phyloP scores from a whole-genome alignment of 257 asterid genomes.

The Anisodus acutangulus region DNA sequence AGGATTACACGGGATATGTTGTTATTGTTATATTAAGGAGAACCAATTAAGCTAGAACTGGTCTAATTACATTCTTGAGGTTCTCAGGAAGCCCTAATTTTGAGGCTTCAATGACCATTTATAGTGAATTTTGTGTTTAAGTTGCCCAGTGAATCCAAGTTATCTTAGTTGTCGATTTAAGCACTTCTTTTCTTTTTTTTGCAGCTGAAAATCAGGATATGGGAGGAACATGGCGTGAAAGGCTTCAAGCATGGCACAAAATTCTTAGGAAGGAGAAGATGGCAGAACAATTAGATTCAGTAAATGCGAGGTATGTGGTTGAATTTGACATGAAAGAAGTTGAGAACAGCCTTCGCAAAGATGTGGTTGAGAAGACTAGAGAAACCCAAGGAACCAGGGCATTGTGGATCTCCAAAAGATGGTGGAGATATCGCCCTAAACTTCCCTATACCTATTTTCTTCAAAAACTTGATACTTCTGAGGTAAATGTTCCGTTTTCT shows the following conservation, averaged over 20 bases:
- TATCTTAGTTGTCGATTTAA: constrained; percentile 24
- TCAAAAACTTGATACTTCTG: constrained; percentile 92
- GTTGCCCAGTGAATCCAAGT: constrained; percentile 8
- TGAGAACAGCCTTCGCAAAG: constrained; percentile 90
- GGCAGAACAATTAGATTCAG: constrained; percentile 67
- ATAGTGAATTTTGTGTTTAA: background rate
- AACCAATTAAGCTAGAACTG: constrained; percentile 2
- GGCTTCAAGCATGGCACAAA: constrained; percentile 78
- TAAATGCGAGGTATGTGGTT: constrained; percentile 73
- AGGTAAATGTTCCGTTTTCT: constrained; percentile 55
- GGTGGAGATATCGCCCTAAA: constrained; percentile 99
- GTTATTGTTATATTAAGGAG: background rate
- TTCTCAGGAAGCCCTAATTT: background rate
- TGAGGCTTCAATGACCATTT: background rate
- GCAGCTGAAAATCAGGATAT: constrained; percentile 57
- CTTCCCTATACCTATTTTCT: constrained; percentile 94
- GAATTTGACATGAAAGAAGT: constrained; percentile 99
- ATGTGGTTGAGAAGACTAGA: constrained; percentile 70
- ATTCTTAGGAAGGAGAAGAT: constrained; percentile 78
- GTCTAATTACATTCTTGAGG: constrained; percentile 7
- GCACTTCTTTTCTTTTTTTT: constrained; percentile 15
- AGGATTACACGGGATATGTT: no score
- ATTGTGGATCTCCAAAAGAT: constrained; percentile 93
- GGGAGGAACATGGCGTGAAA: constrained; percentile 87
- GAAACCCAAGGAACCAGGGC: constrained; percentile 75